Conservation (phyloP, 805 yeast species). For the Candida dajiaensis region DNA sequence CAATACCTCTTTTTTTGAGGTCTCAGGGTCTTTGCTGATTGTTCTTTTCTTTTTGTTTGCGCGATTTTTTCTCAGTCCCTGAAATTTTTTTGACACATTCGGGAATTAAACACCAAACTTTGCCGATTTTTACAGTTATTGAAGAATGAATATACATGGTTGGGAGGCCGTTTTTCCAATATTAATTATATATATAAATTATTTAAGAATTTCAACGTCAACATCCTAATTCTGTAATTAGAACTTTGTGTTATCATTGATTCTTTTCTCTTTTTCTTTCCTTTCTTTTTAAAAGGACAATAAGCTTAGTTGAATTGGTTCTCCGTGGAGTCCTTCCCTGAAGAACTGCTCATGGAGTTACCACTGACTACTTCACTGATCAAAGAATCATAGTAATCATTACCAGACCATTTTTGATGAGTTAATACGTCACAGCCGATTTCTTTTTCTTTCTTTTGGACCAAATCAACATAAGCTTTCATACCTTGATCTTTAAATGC, state of each 20-base stretch:
- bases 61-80: too few species aligned
- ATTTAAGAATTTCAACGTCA: too few species aligned
- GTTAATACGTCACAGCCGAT: conserved; percentile 46
- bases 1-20: too few species aligned
- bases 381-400: conserved; percentile 40
- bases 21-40: too few species aligned
- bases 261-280: too few species aligned
- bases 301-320: neutral
- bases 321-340: conserved; percentile 4
- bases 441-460: conserved; percentile 42
- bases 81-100: neutral
- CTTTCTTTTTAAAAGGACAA: too few species aligned
- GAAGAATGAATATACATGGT: too few species aligned
- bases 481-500: conserved; percentile 48
- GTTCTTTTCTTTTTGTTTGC: neutral
- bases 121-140: neutral
- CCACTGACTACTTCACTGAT: conserved; percentile 5
- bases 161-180: too few species aligned
- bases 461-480: conserved; percentile 50
- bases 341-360: conserved; percentile 2
- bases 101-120: neutral
- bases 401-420: conserved; percentile 61
- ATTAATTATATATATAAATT: too few species aligned
- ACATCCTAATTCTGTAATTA: too few species aligned
- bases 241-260: too few species aligned